Percentiles rank a stretch among this genome's conserved stretches.
Conservation (phyloP, 2,329 filamentous ascomycete genomes). For the Canariomyces notabilis region DNA sequence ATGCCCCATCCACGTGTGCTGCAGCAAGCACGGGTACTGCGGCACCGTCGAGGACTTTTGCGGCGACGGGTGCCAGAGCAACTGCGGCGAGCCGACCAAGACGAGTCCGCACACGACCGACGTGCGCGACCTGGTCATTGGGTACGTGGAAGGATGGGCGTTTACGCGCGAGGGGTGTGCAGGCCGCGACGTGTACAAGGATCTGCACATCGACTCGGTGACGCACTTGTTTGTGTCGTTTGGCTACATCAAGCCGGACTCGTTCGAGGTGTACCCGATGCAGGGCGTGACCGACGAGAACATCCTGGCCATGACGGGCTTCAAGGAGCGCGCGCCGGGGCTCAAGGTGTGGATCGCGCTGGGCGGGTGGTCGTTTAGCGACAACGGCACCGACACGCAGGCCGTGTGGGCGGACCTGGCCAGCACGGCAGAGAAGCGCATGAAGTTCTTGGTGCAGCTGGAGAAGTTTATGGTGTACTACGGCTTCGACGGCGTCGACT, state of each 20-base stretch:
- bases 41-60: slow-evolving; percentile 28
- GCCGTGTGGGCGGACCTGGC: slow-evolving; percentile 29
- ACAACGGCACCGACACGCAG: slow-evolving; percentile 27
- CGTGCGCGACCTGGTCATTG: no score
- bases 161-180: no score
- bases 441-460: slow-evolving; percentile 22
- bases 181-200: no score
- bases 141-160: no score
- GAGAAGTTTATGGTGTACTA: slow-evolving; percentile 25
- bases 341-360: slow-evolving; percentile 37
- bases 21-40: slow-evolving; percentile 29
- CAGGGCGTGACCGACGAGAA: slow-evolving; percentile 30
- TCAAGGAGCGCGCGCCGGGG: slow-evolving; percentile 6
- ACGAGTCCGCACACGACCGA: no score
- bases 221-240: slow-evolving; percentile 36
- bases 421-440: slow-evolving; percentile 5
- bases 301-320: not conserved
- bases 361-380: slow-evolving; percentile 39
- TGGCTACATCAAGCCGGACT: slow-evolving; percentile 30
- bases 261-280: slow-evolving; percentile 20
- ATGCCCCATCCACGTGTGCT: slow-evolving; percentile 12
- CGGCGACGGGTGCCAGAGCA: slow-evolving; percentile 22
- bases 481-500: slow-evolving; percentile 30
- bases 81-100: no score
- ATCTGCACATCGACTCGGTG: slow-evolving; percentile 20